Conservation (phyloP, 345 rosid genomes). For the Pelargonium nanum region DNA sequence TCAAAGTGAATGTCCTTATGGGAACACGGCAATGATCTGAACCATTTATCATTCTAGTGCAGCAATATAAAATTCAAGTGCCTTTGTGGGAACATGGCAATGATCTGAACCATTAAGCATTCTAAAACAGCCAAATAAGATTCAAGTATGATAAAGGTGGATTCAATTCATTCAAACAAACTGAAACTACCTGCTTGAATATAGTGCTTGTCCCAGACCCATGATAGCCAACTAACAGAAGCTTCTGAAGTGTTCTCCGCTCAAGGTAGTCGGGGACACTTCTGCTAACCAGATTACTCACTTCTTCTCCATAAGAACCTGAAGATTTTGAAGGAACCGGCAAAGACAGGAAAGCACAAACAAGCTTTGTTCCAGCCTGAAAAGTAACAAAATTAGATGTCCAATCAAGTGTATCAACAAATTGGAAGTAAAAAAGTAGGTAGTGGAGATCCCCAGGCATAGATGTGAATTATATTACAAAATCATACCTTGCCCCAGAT, state of each 20-base stretch:
- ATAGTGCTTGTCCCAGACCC: slow-evolving; percentile 98
- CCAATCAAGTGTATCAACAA: slow-evolving; percentile 4
- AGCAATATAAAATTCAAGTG: neutral
- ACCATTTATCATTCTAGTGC: neutral
- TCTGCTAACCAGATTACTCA: slow-evolving; percentile 41
- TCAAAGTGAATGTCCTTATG: neutral
- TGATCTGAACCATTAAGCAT: neutral
- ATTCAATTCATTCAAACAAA: neutral
- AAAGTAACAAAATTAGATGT: slow-evolving; percentile 15
- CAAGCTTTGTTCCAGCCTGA: slow-evolving; percentile 86
- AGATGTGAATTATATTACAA: neutral
- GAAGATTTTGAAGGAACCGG: slow-evolving; percentile 86
- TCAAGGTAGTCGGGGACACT: slow-evolving; percentile 69
- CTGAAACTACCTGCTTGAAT: slow-evolving; percentile 73
- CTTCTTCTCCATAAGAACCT: slow-evolving; percentile 46
- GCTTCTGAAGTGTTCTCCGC: slow-evolving; percentile 58
- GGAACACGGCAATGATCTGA: neutral
- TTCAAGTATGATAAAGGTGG: neutral
- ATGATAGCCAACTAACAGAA: slow-evolving; percentile 71
- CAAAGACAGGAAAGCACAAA: slow-evolving; percentile 81
- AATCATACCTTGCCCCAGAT: slow-evolving; percentile 93
- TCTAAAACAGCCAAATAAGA: neutral
- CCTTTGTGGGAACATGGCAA: neutral
- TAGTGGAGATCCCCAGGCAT: neutral
- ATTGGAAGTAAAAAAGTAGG: neutral